Evolutionary conservation across 768 basidiomycete genomes (phyloP), one percentile per base, ranked within the genome.

Genomic region (Royoungia palumana): DNA sequence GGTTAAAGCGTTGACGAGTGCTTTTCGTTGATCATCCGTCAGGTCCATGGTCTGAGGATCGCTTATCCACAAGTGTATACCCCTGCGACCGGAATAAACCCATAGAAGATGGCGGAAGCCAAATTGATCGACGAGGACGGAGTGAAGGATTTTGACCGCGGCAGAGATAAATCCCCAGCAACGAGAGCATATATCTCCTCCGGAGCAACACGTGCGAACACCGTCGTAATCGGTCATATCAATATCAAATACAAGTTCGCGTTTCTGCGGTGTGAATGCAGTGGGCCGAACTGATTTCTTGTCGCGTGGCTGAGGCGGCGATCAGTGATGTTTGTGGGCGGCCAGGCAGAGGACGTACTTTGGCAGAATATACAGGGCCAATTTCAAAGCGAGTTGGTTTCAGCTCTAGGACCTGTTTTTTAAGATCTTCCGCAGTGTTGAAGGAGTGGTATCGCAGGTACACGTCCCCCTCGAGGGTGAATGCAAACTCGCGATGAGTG

Each of bases 171-270:
- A 99, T 2, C 76, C 80, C 96, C 96, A 99, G 69, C 96, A 99
- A 35, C 84, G 79, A 53, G 76, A 79, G 72, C 96, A 99, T 67
- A 99, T 95, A 47, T 80, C 84, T 38, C 93, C 90, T 41, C 81
- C 89, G 12, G 85, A 83, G 71, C 96, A 98, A 69, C 96, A 99
- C 1, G 94, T 97, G 41, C 96, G 85, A 60, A 98, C 81, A 38
- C 84, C 75, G 65, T 99, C 95, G 70, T 98, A 99, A 70, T 99
- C 96, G 14, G 96, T 95, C 96, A 99, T 97, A 70, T 99, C 96
- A 65, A 99, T 97, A 81, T 99, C 96, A 65, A 99, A 96, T 1
- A 98, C 95, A 36, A 99, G 85, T 66, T 98, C 96, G 50, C 96
- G 86, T 54, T 82, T 79, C 28, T 80, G 65, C 0, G 96, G 93